A percentile compares a stretch with the other conserved stretches of the same genome.
phyloP scores from a whole-genome alignment of 2,329 filamentous ascomycete species.

The Fusarium foetens region DNA sequence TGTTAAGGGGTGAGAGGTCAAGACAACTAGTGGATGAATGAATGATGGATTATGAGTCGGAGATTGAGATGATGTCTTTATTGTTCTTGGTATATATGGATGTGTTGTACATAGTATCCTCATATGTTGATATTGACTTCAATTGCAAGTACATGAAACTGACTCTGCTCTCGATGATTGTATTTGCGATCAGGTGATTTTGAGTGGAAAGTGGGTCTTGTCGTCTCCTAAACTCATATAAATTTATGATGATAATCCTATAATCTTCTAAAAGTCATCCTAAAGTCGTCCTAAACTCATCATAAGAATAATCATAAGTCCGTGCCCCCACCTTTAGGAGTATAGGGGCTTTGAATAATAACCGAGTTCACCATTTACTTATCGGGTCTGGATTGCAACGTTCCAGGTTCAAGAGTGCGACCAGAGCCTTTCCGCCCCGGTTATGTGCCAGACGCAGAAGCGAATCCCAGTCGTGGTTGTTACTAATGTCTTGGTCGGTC shows the following conservation, averaged over 20 bases:
- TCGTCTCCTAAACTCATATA: not conserved
- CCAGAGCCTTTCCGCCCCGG: too few relatives aligned
- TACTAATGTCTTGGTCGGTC: too few relatives aligned
- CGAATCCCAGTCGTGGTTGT: too few relatives aligned
- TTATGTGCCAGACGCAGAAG: accelerated
- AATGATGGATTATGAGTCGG: not conserved
- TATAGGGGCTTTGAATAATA: too few relatives aligned
- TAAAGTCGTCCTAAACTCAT: not conserved
- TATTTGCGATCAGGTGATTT: too few relatives aligned
- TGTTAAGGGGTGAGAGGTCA: constrained; percentile 28
- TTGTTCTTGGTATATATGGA: not conserved
- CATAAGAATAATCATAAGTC: not conserved
- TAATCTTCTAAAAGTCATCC: accelerated
- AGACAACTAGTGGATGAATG: not conserved
- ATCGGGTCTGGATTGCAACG: too few relatives aligned
- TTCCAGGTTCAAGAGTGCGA: too few relatives aligned
- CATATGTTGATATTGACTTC: not conserved
- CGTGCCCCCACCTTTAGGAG: too few relatives aligned
- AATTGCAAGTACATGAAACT: not conserved
- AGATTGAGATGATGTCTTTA: not conserved
- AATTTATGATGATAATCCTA: not conserved
- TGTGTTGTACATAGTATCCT: constrained; percentile 1
- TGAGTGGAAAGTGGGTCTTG: not conserved
- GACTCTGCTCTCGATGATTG: not conserved
- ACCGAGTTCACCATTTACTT: too few relatives aligned